A percentile compares a stretch with the other conserved stretches of the same genome.
Evolutionary conservation across 83 land plant genomes (phyloP).

Genomic region (Picea mariana): DNA sequence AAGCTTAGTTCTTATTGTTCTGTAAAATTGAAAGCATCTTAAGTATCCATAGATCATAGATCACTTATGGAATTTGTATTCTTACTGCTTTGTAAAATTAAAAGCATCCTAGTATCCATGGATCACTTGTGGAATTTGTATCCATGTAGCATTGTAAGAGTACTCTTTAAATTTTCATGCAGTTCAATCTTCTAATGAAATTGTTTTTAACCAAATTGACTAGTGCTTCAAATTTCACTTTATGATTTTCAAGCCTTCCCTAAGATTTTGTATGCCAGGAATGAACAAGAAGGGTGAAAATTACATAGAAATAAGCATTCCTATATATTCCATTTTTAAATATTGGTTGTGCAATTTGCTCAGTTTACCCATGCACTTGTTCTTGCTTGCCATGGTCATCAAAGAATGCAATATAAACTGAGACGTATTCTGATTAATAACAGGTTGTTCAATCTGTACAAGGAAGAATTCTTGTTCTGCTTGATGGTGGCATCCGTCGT

Average conservation of each 20-base stretch:
- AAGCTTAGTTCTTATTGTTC: too few relatives aligned
- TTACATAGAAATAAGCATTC: neutral
- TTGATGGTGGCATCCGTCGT: slow-evolving; percentile 76
- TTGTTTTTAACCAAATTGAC: neutral
- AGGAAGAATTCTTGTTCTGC: slow-evolving; percentile 57
- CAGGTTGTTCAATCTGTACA: slow-evolving; percentile 62
- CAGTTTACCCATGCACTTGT: neutral
- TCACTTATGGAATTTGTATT: too few relatives aligned
- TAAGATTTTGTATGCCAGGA: neutral
- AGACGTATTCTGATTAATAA: neutral
- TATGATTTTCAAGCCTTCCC: too few relatives aligned
- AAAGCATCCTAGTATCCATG: neutral
- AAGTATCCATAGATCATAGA: too few relatives aligned
- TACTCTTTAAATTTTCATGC: neutral
- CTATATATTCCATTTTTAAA: neutral
- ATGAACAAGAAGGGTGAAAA: neutral
- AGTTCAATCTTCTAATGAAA: neutral
- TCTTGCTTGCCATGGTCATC: neutral
- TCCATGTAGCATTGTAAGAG: neutral
- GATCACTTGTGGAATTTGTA: neutral
- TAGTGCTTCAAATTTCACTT: too few relatives aligned
- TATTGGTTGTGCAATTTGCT: neutral
- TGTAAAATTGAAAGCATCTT: too few relatives aligned
- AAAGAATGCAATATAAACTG: neutral
- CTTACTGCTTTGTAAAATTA: too few relatives aligned